Evolutionary conservation across 768 basidiomycete genomes (phyloP).

Genomic region (Pleurotus ostreatus): DNA sequence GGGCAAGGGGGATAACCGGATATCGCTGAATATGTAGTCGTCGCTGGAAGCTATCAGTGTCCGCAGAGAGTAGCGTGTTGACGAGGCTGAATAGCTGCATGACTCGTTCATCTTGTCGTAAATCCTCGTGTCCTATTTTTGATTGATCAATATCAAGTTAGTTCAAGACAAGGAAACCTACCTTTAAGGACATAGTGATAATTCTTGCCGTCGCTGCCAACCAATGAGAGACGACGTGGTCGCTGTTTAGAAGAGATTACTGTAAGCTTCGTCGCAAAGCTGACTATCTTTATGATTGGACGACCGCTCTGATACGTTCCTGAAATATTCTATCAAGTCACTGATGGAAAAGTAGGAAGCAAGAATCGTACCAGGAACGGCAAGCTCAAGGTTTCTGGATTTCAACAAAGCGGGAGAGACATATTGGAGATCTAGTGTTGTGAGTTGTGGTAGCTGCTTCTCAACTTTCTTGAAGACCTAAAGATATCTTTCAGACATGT

Average conservation of each 20-base stretch:
- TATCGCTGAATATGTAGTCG: slow-evolving; percentile 92
- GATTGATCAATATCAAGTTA: neutral
- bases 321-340: slow-evolving; percentile 19
- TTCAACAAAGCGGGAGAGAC: slow-evolving; percentile 91
- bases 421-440: slow-evolving; percentile 92
- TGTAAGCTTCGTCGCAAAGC: slow-evolving; percentile 84
- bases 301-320: slow-evolving; percentile 92
- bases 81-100: slow-evolving; percentile 99
- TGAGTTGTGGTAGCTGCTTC: slow-evolving; percentile 86
- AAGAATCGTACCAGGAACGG: slow-evolving; percentile 79
- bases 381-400: slow-evolving; percentile 85
- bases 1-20: slow-evolving; percentile 91
- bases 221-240: slow-evolving; percentile 81
- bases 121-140: slow-evolving; percentile 86
- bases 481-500: neutral
- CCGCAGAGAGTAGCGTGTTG: slow-evolving; percentile 89
- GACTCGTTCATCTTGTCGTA: slow-evolving; percentile 97
- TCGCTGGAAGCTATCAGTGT: slow-evolving; percentile 93
- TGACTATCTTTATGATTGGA: slow-evolving; percentile 73
- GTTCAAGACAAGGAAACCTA: slow-evolving; percentile 19
- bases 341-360: neutral
- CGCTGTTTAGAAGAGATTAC: slow-evolving; percentile 98
- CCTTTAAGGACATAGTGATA: slow-evolving; percentile 93
- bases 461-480: slow-evolving; percentile 96
- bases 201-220: slow-evolving; percentile 89